Evolutionary conservation across 2,329 filamentous ascomycete species (phyloP).

Genomic region (Alternaria dauci): DNA sequence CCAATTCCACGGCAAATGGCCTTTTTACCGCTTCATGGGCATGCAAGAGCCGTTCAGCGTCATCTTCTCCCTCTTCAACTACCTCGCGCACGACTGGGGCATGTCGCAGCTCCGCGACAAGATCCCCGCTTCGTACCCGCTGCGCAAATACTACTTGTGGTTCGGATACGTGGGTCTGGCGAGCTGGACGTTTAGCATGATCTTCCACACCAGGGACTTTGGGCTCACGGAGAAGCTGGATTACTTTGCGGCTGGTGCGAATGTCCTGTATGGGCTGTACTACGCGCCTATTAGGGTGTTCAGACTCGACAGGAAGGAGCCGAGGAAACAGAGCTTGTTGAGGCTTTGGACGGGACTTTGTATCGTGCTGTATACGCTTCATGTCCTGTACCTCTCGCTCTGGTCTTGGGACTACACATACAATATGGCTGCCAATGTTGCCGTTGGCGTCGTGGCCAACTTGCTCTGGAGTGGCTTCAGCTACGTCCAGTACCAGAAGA

Average conservation of each 20-base stretch:
- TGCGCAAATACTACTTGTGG: slow-evolving; percentile 80
- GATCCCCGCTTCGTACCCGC: slow-evolving; percentile 76
- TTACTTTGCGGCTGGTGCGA: slow-evolving; percentile 92
- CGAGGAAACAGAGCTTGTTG: slow-evolving; percentile 63
- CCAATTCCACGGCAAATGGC: slow-evolving; percentile 99
- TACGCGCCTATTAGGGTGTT: slow-evolving; percentile 84
- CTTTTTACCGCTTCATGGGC: slow-evolving; percentile 87
- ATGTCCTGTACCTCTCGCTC: slow-evolving; percentile 84
- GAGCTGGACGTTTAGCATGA: slow-evolving; percentile 86
- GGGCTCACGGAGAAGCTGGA: slow-evolving; percentile 88
- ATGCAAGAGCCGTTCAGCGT: slow-evolving; percentile 96
- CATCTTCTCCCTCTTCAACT: slow-evolving; percentile 91
- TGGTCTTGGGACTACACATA: slow-evolving; percentile 96
- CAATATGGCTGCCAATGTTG: slow-evolving; percentile 96
- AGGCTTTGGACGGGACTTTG: slow-evolving; percentile 81
- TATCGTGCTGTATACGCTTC: slow-evolving; percentile 72
- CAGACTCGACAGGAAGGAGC: slow-evolving; percentile 72
- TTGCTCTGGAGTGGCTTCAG: slow-evolving; percentile 87
- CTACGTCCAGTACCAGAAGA: slow-evolving; percentile 73
- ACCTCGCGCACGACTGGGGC: slow-evolving; percentile 82
- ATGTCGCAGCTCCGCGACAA: slow-evolving; percentile 72
- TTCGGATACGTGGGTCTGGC: slow-evolving; percentile 83
- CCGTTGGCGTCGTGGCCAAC: slow-evolving; percentile 81
- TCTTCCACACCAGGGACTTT: slow-evolving; percentile 94
- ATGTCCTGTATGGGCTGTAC: slow-evolving; percentile 89